Base-by-base conservation (phyloP, 2,329 filamentous ascomycete species). In the Elsinoe arachidis region DNA sequence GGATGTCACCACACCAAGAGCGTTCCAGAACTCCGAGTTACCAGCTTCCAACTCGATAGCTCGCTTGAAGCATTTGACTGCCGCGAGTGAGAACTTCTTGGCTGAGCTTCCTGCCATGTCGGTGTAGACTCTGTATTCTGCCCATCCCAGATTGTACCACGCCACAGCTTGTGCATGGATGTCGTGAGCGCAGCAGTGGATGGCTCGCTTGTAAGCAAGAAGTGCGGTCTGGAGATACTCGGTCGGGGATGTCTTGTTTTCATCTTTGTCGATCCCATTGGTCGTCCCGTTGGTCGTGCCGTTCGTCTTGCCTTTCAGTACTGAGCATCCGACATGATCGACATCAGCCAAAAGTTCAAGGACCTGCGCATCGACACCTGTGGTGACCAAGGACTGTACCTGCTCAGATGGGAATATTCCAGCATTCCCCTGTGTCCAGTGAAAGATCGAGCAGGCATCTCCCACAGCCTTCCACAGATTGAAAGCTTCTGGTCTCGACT, bases 11-110 rank as follows among this genome's bases (percentile, higher is more conserved):
- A 97, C 89, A 52, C 92, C 93, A 2, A 99, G 79, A 0, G 93
- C 86, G 67, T 97, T 97, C 93, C 93, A 99, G 70, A 97, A 97
- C 63, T 97, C 92, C 0, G 89, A 78, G 67, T 97, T 99, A 54
- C 90, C 88, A 5, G 91, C 88, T 71, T 99, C 95, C 1, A 96
- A 78, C 72, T 97, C 93, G 62, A 99, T 99, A 1, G 93, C 88
- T 44, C 89, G 81, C 74, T 99, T 99, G 79, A 99, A 97, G 65
- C 89, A 93, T 56, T 85, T 81, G 61, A 97, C 86, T 1, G 93
- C 82, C 5, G 90, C 85, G 69, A 87, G 91, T 47, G 93, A 76
- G 63, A 90, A 90, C 63, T 79, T 80, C 66, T 83, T 61, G 79
- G 77, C 65, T 23, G 61, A 60, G 17, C 89, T 75, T 66, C 83